Conservation (phyloP, 2,329 filamentous ascomycete species). For the Paraconiothyrium brasiliense region DNA sequence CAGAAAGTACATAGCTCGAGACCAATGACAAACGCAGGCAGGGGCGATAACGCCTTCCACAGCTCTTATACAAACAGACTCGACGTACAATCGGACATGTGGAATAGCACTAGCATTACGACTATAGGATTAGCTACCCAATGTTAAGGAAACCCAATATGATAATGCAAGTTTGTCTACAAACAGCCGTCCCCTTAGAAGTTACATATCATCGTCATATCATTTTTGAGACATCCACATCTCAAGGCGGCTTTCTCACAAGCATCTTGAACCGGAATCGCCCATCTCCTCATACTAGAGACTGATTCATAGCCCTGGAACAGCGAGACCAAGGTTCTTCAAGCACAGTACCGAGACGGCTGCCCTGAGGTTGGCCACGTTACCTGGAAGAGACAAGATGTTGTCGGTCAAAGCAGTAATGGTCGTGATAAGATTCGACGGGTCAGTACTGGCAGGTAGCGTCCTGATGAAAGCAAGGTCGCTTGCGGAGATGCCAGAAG, state of each 20-base stretch:
- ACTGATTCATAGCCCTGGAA: conserved; percentile 17
- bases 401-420: conserved; percentile 23
- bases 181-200: neutral
- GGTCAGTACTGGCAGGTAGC: conserved; percentile 22
- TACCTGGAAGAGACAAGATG: conserved; percentile 23
- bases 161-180: neutral
- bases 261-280: neutral
- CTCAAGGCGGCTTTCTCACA: neutral
- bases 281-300: neutral
- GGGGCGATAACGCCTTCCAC: too few relatives aligned
- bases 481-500: conserved; percentile 17
- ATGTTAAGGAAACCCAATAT: neutral
- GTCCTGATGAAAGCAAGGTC: conserved; percentile 27
- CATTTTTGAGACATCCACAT: neutral
- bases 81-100: neutral
- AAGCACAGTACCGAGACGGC: conserved; percentile 17
- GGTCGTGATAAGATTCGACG: conserved; percentile 24
- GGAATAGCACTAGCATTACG: neutral
- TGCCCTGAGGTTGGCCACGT: conserved; percentile 27
- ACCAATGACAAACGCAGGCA: too few relatives aligned
- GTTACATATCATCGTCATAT: neutral
- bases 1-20: too few relatives aligned
- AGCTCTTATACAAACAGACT: too few relatives aligned
- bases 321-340: conserved; percentile 25
- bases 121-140: neutral